Base-by-base conservation (phyloP, 139 green algal species). In the Coelastrella sp. region DNA sequence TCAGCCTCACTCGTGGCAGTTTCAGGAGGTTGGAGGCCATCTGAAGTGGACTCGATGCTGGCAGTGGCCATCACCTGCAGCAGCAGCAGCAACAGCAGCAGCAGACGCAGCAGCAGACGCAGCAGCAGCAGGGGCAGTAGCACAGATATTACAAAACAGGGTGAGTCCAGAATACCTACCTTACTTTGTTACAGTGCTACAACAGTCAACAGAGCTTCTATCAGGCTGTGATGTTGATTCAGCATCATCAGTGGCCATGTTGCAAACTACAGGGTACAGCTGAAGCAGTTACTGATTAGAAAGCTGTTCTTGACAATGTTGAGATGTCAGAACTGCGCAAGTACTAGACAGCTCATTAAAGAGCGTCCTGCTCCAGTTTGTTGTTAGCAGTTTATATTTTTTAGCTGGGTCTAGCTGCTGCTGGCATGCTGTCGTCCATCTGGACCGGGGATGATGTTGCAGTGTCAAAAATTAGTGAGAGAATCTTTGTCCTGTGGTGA, bases 61-160 rank as follows among this genome's bases (percentile, higher is more conserved):
- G 81, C 81, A 8, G 81, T 76, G 60, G 58, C 49, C 9, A 78
- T 59, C 7, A 76, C n/a, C 81, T 76, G n/a, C 60, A 87, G 61
- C 60, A 74, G 81, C 61, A 75, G 81, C 81, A 87, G 24, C n/a
- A 87, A 25, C 79, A 85, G 20, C 17, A 85, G 56, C n/a, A n/a
- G n/a, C n/a, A n/a, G n/a, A n/a, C n/a, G 27, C 76, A 82, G 10
- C 79, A 72, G 19, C 22, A 66, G 7, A 70, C 6, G 79, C 20
- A 59, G 22, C n/a, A 14, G 19, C 56, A 7, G 74, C 74, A 8
- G 56, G 8, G 25, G 56, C 25, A 57, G 10, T 35, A 25, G 1
- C 12, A 14, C 12, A 72, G 12, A 1, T 22, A 4, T 4, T 72
- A 4, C 12, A 72, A 72, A 72, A 72, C 63, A 49, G 35, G 35